A percentile compares a stretch with the other conserved stretches of the same genome.
Conservation (phyloP, 768 basidiomycete species). For the Trametes sanguinea region DNA sequence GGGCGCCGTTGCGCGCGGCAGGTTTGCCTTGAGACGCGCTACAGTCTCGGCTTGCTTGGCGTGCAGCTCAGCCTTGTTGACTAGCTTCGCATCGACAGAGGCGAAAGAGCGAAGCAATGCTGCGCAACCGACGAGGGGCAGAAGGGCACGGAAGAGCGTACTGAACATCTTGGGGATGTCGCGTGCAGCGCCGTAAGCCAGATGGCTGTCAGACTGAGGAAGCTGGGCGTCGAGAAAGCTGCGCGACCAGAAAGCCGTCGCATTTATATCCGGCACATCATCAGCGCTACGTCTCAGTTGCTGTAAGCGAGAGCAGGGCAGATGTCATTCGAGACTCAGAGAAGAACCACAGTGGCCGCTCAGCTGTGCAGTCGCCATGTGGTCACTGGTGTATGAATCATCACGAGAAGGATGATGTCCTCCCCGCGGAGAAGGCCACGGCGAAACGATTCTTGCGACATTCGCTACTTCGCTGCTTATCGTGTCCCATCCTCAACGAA, state of each 20-base stretch:
- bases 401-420: no score
- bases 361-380: no score
- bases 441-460: no score
- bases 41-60: slow-evolving; percentile 51
- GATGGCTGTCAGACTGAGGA: background rate
- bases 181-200: background rate
- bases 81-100: slow-evolving; percentile 13
- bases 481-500: no score
- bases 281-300: no score
- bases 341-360: no score
- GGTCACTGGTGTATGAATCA: no score
- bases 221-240: no score
- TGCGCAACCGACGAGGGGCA: slow-evolving; percentile 7
- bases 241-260: background rate
- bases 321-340: no score
- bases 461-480: no score
- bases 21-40: slow-evolving; percentile 36
- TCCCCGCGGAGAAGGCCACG: no score
- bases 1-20: slow-evolving; percentile 10
- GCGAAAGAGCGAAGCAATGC: background rate
- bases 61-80: slow-evolving; percentile 44
- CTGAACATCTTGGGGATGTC: slow-evolving; percentile 3
- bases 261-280: background rate
- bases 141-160: slow-evolving; percentile 1
- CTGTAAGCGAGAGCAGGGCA: no score